Percentiles rank a stretch among this genome's conserved stretches.
Conservation (phyloP, 1,139 yeast genomes). For the Maudiozyma humilis region DNA sequence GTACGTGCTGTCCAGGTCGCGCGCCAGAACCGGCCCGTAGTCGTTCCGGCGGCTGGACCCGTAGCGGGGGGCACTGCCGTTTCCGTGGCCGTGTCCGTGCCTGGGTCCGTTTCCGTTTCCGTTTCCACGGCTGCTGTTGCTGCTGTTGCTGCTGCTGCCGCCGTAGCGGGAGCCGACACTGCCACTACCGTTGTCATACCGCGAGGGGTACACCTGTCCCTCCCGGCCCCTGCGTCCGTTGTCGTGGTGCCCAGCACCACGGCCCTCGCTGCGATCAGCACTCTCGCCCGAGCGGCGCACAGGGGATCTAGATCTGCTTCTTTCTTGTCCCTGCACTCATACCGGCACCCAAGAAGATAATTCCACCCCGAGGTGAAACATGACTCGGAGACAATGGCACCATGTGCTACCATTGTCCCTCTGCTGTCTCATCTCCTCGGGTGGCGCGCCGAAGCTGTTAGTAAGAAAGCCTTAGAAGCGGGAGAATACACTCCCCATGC, state of each 20-base stretch:
- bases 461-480: too few relatives aligned
- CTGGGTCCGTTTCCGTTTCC: conserved; percentile 1
- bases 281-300: conserved; percentile 10
- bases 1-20: conserved; percentile 29
- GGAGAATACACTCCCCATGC: too few relatives aligned
- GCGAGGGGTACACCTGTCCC: background rate
- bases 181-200: conserved; percentile 1
- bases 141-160: background rate
- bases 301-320: conserved; percentile 18
- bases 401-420: too few relatives aligned
- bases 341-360: too few relatives aligned
- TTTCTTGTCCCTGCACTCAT: conserved; percentile 1
- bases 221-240: background rate
- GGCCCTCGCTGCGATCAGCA: background rate
- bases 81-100: background rate
- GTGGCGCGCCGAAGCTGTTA: too few relatives aligned
- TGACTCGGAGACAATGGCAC: too few relatives aligned
- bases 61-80: too few relatives aligned
- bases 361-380: too few relatives aligned
- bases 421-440: too few relatives aligned
- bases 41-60: conserved; percentile 7
- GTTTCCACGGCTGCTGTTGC: conserved; percentile 2
- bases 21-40: conserved; percentile 25
- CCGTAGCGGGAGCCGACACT: background rate
- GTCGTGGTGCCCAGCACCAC: background rate